These are phyloP conservation scores for Podospora pseudocomata DNA, from an alignment of 495 filamentous ascomycete species.

Conservation along the genomic window DNA sequence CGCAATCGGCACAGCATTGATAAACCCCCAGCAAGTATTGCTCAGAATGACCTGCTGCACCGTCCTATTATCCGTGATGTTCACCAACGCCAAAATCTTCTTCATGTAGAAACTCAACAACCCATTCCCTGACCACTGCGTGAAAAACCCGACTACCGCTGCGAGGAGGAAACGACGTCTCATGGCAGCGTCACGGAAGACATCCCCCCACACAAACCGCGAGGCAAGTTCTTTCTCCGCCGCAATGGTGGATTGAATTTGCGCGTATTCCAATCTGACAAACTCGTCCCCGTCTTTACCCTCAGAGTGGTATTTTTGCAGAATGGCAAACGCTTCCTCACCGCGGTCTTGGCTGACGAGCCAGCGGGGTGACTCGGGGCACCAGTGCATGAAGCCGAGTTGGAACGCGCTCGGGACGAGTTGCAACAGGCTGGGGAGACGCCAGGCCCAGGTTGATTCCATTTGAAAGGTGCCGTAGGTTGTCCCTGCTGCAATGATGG, in stretches of 20 bases:
- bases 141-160: constrained; percentile 50
- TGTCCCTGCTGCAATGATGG: constrained; percentile 53
- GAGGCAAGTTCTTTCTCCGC: constrained; percentile 44
- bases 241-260: constrained; percentile 54
- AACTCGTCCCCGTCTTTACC: constrained; percentile 50
- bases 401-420: constrained; percentile 49
- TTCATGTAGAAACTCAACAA: constrained; percentile 48
- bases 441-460: constrained; percentile 54
- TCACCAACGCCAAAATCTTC: constrained; percentile 41
- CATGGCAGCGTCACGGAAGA: constrained; percentile 50
- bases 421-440: constrained; percentile 55
- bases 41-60: constrained; percentile 53
- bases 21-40: constrained; percentile 52
- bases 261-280: constrained; percentile 49
- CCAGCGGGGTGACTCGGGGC: constrained; percentile 52
- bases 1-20: constrained; percentile 50
- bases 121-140: constrained; percentile 58
- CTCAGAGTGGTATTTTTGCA: constrained; percentile 56
- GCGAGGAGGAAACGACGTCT: constrained; percentile 49
- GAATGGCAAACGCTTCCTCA: constrained; percentile 53
- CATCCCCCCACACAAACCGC: constrained; percentile 49
- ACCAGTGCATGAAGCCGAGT: constrained; percentile 46
- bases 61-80: constrained; percentile 40
- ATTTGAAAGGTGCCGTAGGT: constrained; percentile 55
- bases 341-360: constrained; percentile 41